Evolutionary conservation across 1,284 basidiomycete species (phyloP).

Genomic region (Cryptococcus neoformans): DNA sequence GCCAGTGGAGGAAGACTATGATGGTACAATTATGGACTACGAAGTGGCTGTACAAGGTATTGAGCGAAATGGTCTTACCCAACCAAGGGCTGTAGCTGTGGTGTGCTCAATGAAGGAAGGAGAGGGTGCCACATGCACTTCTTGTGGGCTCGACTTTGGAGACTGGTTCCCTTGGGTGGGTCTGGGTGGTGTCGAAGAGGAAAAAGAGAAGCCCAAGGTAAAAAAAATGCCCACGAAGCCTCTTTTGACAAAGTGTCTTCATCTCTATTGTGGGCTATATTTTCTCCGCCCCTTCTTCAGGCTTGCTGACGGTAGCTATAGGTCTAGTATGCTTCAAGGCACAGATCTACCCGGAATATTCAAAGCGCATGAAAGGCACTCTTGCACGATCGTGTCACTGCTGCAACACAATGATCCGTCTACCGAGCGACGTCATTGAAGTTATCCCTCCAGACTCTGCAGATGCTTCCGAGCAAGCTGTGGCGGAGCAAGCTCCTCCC

Average conservation of each 20-base stretch:
- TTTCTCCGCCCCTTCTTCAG: not conserved
- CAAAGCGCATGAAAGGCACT: conserved; percentile 60
- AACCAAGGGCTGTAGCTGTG: conserved; percentile 68
- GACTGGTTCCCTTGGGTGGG: conserved; percentile 46
- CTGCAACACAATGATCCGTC: conserved; percentile 63
- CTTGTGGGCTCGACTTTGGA: conserved; percentile 77
- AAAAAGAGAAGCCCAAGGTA: conserved; percentile 28
- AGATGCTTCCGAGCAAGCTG: conserved; percentile 52
- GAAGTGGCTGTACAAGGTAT: conserved; percentile 75
- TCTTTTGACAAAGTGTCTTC: conserved; percentile 87
- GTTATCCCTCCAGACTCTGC: conserved; percentile 56
- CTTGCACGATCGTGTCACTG: conserved; percentile 63
- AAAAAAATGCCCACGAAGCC: conserved; percentile 33
- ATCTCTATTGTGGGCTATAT: conserved; percentile 69
- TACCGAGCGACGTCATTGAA: conserved; percentile 68
- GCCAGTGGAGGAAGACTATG: conserved; percentile 47
- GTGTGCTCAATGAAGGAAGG: conserved; percentile 74
- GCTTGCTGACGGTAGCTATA: conserved; percentile 6
- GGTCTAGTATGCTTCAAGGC: conserved; percentile 69
- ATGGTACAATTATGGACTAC: conserved; percentile 65
- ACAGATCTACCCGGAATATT: conserved; percentile 73
- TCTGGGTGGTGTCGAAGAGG: conserved; percentile 51
- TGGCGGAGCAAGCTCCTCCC: conserved; percentile 13
- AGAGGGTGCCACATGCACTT: conserved; percentile 79
- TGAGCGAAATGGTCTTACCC: conserved; percentile 73